Percentiles rank a stretch among this genome's conserved stretches.
Conservation (phyloP, 225 moss, liverwort and hornwort genomes). For the Takakia lepidozioides region DNA sequence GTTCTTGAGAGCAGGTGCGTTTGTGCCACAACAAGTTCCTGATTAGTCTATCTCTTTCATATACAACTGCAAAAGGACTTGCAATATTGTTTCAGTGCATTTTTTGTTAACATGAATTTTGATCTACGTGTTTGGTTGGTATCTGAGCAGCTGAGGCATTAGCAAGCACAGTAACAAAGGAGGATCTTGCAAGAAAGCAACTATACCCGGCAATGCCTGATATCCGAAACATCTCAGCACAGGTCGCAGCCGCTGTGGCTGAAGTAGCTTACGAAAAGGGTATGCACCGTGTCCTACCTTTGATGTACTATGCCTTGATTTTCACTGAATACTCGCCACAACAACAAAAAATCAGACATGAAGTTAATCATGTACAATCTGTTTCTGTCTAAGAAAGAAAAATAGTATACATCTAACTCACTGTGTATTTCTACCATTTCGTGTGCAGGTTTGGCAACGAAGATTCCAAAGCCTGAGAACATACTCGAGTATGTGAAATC, state of each 20-base stretch:
- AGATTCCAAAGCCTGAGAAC: conserved; percentile 28
- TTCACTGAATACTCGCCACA: no score
- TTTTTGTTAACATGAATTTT: no score
- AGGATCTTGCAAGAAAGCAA: conserved; percentile 60
- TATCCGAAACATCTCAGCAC: conserved; percentile 65
- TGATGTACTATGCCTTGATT: no score
- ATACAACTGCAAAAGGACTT: no score
- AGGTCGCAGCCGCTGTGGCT: conserved; percentile 66
- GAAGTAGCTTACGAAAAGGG: conserved; percentile 55
- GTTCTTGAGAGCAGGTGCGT: conserved; percentile 46
- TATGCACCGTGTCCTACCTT: conserved; percentile 4
- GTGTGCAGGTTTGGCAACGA: conserved; percentile 37
- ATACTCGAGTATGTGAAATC: conserved; percentile 24
- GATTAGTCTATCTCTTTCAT: no score
- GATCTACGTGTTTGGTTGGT: conserved; percentile 5
- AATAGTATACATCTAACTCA: no score
- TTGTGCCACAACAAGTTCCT: no score
- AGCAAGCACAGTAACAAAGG: conserved; percentile 47
- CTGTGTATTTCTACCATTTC: not conserved
- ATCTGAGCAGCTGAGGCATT: conserved; percentile 59
- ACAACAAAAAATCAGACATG: no score
- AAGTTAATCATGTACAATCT: no score
- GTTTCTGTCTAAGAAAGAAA: no score
- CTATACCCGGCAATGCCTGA: conserved; percentile 65
- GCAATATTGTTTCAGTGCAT: no score